Percentiles rank a stretch among this genome's conserved stretches.
Evolutionary conservation across 441 rosid species (phyloP).

Genomic region (Populus trichocarpa): DNA sequence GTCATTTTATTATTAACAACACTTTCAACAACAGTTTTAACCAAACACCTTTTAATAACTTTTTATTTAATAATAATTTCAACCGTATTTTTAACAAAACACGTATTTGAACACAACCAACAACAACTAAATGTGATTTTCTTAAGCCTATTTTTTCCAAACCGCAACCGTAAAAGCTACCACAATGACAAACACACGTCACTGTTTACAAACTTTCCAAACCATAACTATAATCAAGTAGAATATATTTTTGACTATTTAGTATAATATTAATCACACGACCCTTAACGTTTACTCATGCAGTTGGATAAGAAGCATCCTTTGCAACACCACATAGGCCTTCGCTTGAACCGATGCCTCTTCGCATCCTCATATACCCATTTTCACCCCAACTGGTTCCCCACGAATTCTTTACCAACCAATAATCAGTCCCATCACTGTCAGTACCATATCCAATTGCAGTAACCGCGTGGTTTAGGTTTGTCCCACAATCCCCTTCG

Average conservation of each 20-base stretch:
- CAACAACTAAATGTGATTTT: no score
- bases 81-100: no score
- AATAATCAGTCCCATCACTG: slow-evolving; percentile 44
- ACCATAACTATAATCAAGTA: background rate
- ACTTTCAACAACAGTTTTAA: no score
- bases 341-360: slow-evolving; percentile 33
- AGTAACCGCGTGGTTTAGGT: slow-evolving; percentile 64
- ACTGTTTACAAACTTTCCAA: background rate
- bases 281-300: slow-evolving; percentile 12
- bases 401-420: slow-evolving; percentile 74
- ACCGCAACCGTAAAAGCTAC: no score
- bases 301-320: slow-evolving; percentile 59
- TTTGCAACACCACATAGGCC: slow-evolving; percentile 76
- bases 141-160: no score
- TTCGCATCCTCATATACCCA: slow-evolving; percentile 60
- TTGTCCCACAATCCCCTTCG: slow-evolving; percentile 52
- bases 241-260: background rate
- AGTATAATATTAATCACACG: background rate
- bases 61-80: no score
- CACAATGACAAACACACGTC: no score
- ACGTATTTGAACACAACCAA: no score
- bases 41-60: no score
- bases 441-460: slow-evolving; percentile 66
- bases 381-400: slow-evolving; percentile 66
- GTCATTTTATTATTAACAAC: no score